Evolutionary conservation across 768 basidiomycete species (phyloP).

Genomic region (Hortiboletus flavorubellus): DNA sequence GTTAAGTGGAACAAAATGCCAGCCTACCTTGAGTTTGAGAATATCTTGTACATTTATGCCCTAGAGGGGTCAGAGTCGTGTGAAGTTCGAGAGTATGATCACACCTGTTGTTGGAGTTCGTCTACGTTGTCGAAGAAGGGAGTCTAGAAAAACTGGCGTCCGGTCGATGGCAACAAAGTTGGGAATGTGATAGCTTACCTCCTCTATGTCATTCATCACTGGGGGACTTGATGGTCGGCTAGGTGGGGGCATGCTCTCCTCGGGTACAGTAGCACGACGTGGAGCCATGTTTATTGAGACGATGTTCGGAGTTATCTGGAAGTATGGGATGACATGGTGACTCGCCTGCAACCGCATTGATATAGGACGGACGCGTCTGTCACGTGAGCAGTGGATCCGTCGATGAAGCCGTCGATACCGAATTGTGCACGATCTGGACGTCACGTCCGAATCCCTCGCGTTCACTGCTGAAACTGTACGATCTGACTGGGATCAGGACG

Average conservation of each 20-base stretch:
- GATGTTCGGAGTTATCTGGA: neutral
- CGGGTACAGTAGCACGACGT: constrained; percentile 25
- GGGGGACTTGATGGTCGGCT: constrained; percentile 27
- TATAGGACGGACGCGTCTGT: constrained; percentile 15
- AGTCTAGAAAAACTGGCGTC: constrained; percentile 32
- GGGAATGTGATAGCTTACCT: constrained; percentile 25
- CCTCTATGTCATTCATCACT: constrained; percentile 39
- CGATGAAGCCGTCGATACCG: too few species aligned
- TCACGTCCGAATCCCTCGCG: too few species aligned
- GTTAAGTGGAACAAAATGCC: neutral
- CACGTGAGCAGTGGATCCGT: constrained; percentile 13
- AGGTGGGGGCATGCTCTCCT: constrained; percentile 26
- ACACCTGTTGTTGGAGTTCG: constrained; percentile 78
- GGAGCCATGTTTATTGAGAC: constrained; percentile 22
- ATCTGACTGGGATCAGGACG: too few species aligned
- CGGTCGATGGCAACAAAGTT: neutral
- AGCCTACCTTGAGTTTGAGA: constrained; percentile 76
- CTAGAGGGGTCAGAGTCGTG: constrained; percentile 36
- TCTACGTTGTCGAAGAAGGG: constrained; percentile 78
- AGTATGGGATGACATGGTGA: neutral
- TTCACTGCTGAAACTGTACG: too few species aligned
- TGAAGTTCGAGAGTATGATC: constrained; percentile 17
- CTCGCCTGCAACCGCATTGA: constrained; percentile 1
- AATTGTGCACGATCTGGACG: too few species aligned
- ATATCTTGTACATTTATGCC: constrained; percentile 97